phyloP scores from a whole-genome alignment of 768 basidiomycete species.

The Suillus ampliporus region DNA sequence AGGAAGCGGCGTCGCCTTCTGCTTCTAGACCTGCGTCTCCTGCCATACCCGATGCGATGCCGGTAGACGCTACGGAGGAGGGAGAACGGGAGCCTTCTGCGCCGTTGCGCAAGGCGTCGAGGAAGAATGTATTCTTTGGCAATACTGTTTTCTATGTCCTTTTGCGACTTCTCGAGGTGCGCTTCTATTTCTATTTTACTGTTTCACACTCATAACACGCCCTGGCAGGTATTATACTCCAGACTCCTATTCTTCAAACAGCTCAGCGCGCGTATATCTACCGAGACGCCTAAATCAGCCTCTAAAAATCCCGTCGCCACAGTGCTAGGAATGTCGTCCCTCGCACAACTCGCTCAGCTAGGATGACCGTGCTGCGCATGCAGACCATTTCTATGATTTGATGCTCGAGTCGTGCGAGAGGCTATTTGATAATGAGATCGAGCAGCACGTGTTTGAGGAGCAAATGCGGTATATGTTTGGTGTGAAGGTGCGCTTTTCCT shows the following conservation, averaged over 20 bases:
- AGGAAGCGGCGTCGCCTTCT: slow-evolving; percentile 57
- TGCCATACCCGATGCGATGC: slow-evolving; percentile 50
- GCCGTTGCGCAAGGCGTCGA: slow-evolving; percentile 42
- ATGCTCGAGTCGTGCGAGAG: slow-evolving; percentile 88
- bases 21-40: slow-evolving; percentile 71
- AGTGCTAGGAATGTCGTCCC: slow-evolving; percentile 35
- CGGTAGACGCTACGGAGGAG: slow-evolving; percentile 37
- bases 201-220: too few relatives aligned
- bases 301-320: slow-evolving; percentile 22
- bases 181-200: slow-evolving; percentile 23
- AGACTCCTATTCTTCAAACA: slow-evolving; percentile 82
- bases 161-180: slow-evolving; percentile 84
- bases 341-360: slow-evolving; percentile 32
- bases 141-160: slow-evolving; percentile 90
- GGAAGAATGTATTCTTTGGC: slow-evolving; percentile 76
- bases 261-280: slow-evolving; percentile 57
- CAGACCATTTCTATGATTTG: slow-evolving; percentile 79
- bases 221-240: slow-evolving; percentile 74
- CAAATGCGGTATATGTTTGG: slow-evolving; percentile 88
- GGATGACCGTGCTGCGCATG: slow-evolving; percentile 48
- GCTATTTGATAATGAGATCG: slow-evolving; percentile 91
- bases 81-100: slow-evolving; percentile 20
- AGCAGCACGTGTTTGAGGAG: slow-evolving; percentile 88
- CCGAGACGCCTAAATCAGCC: slow-evolving; percentile 19
- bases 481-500: slow-evolving; percentile 56